These are phyloP conservation scores for Boletus edulis DNA, from an alignment of 768 basidiomycete species.

Conservation along the genomic window DNA sequence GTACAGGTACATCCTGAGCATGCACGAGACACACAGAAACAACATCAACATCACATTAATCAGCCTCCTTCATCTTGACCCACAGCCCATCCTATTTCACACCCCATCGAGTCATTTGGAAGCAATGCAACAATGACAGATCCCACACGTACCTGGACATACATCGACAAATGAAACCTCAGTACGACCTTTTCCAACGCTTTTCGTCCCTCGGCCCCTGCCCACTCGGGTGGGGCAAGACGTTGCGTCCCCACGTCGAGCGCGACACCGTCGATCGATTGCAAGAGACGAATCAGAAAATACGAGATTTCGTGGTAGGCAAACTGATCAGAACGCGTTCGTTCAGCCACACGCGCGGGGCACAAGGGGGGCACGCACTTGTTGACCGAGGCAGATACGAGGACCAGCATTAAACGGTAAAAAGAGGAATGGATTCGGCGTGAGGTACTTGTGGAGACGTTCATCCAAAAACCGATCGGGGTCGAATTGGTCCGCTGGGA, in stretches of 20 bases:
- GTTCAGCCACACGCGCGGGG: background rate
- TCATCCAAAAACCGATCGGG: constrained; percentile 66
- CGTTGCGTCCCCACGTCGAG: constrained; percentile 39
- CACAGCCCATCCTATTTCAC: constrained; percentile 23
- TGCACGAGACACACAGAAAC: too few relatives aligned
- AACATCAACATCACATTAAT: background rate
- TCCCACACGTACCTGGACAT: constrained; percentile 34
- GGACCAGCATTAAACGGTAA: constrained; percentile 68
- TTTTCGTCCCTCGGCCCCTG: constrained; percentile 32
- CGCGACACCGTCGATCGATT: constrained; percentile 43
- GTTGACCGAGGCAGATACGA: constrained; percentile 58
- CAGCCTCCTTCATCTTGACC: constrained; percentile 23
- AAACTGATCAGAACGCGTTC: constrained; percentile 32
- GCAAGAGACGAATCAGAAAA: constrained; percentile 51
- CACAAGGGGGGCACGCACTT: constrained; percentile 18
- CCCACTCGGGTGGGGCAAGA: constrained; percentile 34
- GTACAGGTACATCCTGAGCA: too few relatives aligned
- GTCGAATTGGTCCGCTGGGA: constrained; percentile 44
- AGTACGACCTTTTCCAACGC: constrained; percentile 40
- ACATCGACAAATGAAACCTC: constrained; percentile 41
- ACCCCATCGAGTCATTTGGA: too few relatives aligned
- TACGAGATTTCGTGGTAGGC: constrained; percentile 57
- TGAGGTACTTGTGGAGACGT: constrained; percentile 50
- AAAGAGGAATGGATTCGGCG: constrained; percentile 65
- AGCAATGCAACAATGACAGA: too few relatives aligned